Conservation (phyloP, 148 eudicot species). For the Persicaria tinctoria region DNA sequence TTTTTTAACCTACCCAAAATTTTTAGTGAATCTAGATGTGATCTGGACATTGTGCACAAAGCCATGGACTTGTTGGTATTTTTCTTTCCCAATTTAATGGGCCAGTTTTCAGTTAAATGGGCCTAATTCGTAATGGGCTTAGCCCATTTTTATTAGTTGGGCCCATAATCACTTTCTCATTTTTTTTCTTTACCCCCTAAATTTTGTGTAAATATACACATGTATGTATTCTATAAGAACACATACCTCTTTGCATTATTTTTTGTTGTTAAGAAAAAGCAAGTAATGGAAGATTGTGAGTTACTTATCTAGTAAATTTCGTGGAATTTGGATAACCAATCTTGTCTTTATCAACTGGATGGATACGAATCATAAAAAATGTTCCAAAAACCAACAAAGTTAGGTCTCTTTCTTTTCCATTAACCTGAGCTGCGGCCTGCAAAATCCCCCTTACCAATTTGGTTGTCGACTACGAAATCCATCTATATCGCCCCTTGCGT, state of each 20-base stretch:
- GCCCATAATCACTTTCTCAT: neutral
- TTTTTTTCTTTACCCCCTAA: too few species aligned
- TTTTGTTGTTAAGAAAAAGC: neutral
- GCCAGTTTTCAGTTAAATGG: neutral
- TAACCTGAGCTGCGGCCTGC: neutral
- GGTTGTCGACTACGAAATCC: neutral
- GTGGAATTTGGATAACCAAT: neutral
- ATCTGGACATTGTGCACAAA: neutral
- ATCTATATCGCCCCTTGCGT: neutral
- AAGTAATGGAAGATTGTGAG: constrained; percentile 1
- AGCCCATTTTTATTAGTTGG: neutral
- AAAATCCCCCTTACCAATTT: neutral
- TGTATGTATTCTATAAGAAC: too few species aligned
- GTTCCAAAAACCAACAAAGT: neutral
- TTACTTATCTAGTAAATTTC: constrained; percentile 9
- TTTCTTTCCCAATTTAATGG: neutral
- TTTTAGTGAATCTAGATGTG: too few species aligned
- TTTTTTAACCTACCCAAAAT: too few species aligned
- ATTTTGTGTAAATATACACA: too few species aligned
- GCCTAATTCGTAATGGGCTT: neutral
- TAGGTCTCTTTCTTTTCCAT: neutral
- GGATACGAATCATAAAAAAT: neutral
- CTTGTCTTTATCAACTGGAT: neutral
- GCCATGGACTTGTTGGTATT: neutral
- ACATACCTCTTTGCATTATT: neutral